These are phyloP conservation scores for Pyrus betulifolia DNA, from an alignment of 306 rosid genomes.

Conservation along the genomic window DNA sequence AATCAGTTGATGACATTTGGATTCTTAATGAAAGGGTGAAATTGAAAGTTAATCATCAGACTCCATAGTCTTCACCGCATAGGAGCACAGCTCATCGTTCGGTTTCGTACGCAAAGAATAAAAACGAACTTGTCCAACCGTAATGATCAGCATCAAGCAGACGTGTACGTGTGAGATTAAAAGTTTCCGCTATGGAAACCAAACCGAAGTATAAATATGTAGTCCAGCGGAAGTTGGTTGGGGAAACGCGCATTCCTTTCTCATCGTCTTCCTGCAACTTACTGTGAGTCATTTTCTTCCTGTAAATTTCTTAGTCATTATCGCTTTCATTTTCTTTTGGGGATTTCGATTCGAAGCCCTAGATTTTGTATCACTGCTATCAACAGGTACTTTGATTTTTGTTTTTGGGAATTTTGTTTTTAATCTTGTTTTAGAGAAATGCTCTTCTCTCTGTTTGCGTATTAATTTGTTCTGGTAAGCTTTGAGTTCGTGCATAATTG, in stretches of 20 bases:
- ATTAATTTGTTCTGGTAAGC: background rate
- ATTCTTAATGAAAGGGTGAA: no score
- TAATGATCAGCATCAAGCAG: background rate
- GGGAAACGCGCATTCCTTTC: background rate
- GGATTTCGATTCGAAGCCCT: background rate
- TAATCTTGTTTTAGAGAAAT: background rate
- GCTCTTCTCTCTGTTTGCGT: background rate
- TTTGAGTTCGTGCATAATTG: background rate
- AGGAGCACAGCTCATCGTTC: background rate
- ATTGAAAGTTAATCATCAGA: background rate
- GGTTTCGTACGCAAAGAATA: background rate
- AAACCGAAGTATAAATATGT: background rate
- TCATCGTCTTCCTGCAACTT: background rate
- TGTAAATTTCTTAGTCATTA: background rate
- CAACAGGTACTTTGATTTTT: background rate
- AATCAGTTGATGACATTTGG: no score
- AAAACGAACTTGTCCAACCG: background rate
- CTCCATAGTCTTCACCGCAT: background rate
- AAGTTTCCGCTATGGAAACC: background rate
- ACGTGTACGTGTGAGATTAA: background rate
- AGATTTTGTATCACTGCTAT: background rate
- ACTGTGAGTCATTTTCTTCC: background rate
- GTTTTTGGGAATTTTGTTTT: background rate
- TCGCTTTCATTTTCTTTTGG: background rate
- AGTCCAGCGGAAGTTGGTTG: background rate